Conservation (phyloP, 2,329 filamentous ascomycete genomes). For the Penicillium nordicum region DNA sequence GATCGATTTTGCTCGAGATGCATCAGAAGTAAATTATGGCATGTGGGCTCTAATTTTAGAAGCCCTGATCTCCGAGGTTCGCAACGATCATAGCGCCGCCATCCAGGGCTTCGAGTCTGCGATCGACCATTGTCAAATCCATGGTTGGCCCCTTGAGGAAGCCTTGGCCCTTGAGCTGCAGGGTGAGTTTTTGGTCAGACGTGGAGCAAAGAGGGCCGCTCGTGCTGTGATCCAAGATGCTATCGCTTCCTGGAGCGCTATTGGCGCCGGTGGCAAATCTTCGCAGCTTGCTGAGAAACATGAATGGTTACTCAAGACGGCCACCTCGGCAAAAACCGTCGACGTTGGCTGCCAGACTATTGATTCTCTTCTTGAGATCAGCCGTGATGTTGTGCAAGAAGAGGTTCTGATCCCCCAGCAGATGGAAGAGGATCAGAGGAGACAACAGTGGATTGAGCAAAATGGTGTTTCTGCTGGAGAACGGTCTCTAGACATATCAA, state of each 20-base stretch:
- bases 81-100: slow-evolving; percentile 43
- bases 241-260: slow-evolving; percentile 57
- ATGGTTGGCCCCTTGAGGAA: slow-evolving; percentile 58
- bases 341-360: slow-evolving; percentile 59
- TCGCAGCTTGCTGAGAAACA: slow-evolving; percentile 57
- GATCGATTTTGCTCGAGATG: slow-evolving; percentile 51
- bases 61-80: slow-evolving; percentile 53
- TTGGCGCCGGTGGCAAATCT: slow-evolving; percentile 59
- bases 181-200: slow-evolving; percentile 54
- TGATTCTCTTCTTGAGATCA: slow-evolving; percentile 46
- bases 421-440: slow-evolving; percentile 40
- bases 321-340: slow-evolving; percentile 48
- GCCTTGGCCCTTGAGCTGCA: slow-evolving; percentile 60
- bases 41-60: slow-evolving; percentile 56
- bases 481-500: slow-evolving; percentile 41
- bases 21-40: slow-evolving; percentile 59
- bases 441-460: slow-evolving; percentile 44
- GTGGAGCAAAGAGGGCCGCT: slow-evolving; percentile 57
- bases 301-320: slow-evolving; percentile 58
- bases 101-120: slow-evolving; percentile 53
- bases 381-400: slow-evolving; percentile 31
- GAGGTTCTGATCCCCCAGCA: slow-evolving; percentile 28
- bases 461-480: slow-evolving; percentile 38
- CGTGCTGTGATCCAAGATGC: slow-evolving; percentile 57
- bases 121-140: slow-evolving; percentile 58